Evolutionary conservation across 2,329 filamentous ascomycete species (phyloP), one percentile per base, ranked within the genome.

Genomic region (Alternaria brassicae): DNA sequence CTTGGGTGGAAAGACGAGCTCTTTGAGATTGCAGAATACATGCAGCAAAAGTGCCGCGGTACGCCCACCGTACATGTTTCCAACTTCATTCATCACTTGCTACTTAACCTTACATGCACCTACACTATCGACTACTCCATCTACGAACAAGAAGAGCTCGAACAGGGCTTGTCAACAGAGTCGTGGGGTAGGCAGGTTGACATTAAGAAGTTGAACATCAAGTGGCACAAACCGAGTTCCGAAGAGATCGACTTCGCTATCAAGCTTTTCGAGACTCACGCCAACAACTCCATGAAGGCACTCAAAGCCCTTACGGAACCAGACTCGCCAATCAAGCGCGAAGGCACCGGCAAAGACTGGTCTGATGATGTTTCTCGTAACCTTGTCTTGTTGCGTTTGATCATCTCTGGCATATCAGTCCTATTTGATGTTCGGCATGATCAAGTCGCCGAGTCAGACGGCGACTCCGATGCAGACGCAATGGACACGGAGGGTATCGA

Each of bases 341-440:
- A 93, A 67, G 95, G 95, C 36, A 97, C 94, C 76, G 96, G 96
- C 68, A 99, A 98, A 78, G 94, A 97, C 71, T 99, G 95, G 95
- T 97, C 94, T 0, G 95, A 99, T 75, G 96, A 99, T 76, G 90
- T 98, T 27, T 94, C 93, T 2, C 85, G 95, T 55, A 92, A 97
- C 66, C 84, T 99, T 56, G 91, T 94, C 12, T 89, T 97, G 51
- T 83, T 99, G 13, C 86, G 94, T 28, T 84, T 99, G n/a, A 88
- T 97, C 42, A 88, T 96, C 25, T 96, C 94, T 3, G 95, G 95
- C 53, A 89, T 97, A 58, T 93, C 94, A 7, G 89, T 91, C 1
- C 83, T 99, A 10, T 98, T 99, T 73, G 92, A 97, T 72, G 89
- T 92, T 5, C 77, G 81, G 32, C 76, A 82, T 60, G 74, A 76